Evolutionary conservation across 768 basidiomycete species (phyloP), one percentile per base, ranked within the genome.

Genomic region (Termitomyces sp.): DNA sequence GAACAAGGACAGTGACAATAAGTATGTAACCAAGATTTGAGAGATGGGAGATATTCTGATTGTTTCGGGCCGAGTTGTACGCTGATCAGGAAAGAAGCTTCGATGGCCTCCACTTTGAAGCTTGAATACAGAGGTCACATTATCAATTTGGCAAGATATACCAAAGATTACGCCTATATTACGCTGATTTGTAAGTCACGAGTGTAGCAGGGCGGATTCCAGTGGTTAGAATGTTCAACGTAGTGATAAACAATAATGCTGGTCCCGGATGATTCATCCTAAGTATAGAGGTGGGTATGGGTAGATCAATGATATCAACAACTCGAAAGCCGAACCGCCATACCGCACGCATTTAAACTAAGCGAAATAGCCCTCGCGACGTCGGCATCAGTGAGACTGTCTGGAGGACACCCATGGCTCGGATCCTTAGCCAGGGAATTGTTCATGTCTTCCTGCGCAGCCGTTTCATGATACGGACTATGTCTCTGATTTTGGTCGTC

Each of bases 361-460:
- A 66, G 53, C 23, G 55, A 41, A 59, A 70, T 66, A 41, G 62
- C 68, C 44, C 68, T 60, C n/a, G 58, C 58, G 17, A 70, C 60
- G 53, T 68, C 65, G 5, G 41, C 50, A 19, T 70, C 67, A 37
- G 38, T 54, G 26, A 68, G 61, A 57, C 64, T 62, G n/a, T 62
- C 54, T 33, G 63, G 57, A 28, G 60, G 57, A 54, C 66, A 67
- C 21, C 28, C 58, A 28, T 9, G 46, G 5, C 54, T 55, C 6
- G 57, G 60, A n/a, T 58, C 54, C 44, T 64, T 57, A n/a, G 43
- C 56, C 51, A 62, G 28, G 47, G 60, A 56, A 5, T 45, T 1
- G 23, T 66, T 50, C 51, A 57, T 26, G 19, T 50, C 62, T 35
- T 46, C 60, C 57, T 66, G 60, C 45, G 48, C 61, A 64, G 45